Evolutionary conservation across 805 yeast genomes (phyloP).

Genomic region (Lipomyces starkeyi): DNA sequence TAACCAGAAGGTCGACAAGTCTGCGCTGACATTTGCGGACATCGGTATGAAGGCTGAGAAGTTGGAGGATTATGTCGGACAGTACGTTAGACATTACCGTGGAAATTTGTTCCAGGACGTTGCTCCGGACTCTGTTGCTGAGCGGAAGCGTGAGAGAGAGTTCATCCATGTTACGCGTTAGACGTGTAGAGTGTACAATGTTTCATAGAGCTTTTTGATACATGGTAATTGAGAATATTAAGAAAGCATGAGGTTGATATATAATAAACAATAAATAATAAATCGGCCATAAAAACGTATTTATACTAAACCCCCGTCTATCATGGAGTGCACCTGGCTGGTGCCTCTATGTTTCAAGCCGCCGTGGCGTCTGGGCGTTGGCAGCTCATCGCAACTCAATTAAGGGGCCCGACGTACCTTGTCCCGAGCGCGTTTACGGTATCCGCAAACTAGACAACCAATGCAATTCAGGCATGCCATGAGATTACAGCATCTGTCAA

Average conservation of each 20-base stretch:
- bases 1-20: slow-evolving; percentile 65
- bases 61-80: slow-evolving; percentile 57
- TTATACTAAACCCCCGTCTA: not conserved
- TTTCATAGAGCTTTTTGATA: not conserved
- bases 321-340: not conserved
- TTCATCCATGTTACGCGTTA: slow-evolving; percentile 32
- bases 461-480: not conserved
- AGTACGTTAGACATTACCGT: slow-evolving; percentile 47
- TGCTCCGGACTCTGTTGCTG: slow-evolving; percentile 31
- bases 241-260: not conserved
- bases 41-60: slow-evolving; percentile 68
- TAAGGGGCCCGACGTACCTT: not conserved
- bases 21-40: slow-evolving; percentile 69
- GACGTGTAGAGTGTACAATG: not conserved
- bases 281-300: not conserved
- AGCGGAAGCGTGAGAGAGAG: slow-evolving; percentile 34
- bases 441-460: not conserved
- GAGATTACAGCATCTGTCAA: not conserved
- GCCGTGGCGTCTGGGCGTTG: not conserved
- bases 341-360: not conserved
- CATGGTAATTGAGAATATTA: not conserved
- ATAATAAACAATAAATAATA: not conserved
- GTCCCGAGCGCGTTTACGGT: not conserved
- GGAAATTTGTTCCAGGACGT: slow-evolving; percentile 37
- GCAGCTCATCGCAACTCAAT: not conserved